Conservation (phyloP, 768 basidiomycete species). For the Tricholoma sp. region DNA sequence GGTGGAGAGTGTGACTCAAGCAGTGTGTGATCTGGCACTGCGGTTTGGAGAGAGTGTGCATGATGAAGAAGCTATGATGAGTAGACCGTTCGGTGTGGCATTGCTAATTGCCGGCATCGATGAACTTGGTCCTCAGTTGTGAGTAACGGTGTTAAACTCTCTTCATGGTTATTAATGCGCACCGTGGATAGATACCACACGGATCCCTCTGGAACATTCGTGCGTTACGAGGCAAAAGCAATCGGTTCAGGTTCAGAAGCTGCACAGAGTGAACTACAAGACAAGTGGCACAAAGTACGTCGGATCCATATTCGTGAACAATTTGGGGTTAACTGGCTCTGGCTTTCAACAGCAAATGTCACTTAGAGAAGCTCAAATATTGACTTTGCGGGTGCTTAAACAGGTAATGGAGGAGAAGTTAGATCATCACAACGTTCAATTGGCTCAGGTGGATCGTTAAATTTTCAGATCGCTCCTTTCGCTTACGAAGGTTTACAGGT, state of each 20-base stretch:
- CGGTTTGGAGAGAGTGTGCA: conserved; percentile 99
- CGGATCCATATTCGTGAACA: conserved; percentile 8
- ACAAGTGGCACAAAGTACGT: conserved; percentile 89
- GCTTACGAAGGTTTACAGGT: conserved; percentile 42
- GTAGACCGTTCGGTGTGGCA: conserved; percentile 97
- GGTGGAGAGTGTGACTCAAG: conserved; percentile 97
- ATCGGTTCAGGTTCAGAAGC: conserved; percentile 98
- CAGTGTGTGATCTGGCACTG: conserved; percentile 94
- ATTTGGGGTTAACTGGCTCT: background rate
- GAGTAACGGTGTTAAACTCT: conserved; percentile 23
- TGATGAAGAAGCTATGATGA: conserved; percentile 99
- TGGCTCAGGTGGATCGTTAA: conserved; percentile 71
- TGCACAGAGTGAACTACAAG: conserved; percentile 94
- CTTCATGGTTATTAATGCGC: background rate
- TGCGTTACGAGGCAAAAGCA: conserved; percentile 95
- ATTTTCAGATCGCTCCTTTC: background rate
- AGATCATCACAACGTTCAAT: conserved; percentile 96
- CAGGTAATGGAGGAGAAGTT: conserved; percentile 99
- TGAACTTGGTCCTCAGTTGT: conserved; percentile 95
- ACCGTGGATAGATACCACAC: conserved; percentile 74
- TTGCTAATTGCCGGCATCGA: conserved; percentile 96
- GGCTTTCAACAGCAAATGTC: conserved; percentile 74
- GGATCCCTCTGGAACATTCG: conserved; percentile 97
- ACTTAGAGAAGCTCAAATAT: conserved; percentile 77
- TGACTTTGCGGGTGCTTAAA: conserved; percentile 88